These are phyloP conservation scores for Fibroporia radiculosa DNA, from an alignment of 768 basidiomycete genomes.

Conservation along the genomic window DNA sequence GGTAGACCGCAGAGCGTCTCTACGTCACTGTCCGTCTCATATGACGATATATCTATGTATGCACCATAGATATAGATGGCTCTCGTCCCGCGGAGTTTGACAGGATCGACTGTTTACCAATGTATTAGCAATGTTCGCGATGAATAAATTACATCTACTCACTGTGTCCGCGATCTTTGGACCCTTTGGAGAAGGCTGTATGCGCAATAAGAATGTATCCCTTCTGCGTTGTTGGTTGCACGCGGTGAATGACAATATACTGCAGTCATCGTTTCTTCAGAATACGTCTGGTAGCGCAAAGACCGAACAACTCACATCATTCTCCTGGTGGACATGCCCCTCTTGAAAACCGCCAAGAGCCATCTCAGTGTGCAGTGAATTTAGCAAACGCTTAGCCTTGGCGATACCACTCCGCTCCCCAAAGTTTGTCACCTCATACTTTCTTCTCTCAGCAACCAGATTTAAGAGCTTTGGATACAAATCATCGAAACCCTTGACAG, in stretches of 20 bases:
- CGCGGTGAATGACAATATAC: conserved; percentile 92
- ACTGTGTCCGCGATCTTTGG: conserved; percentile 78
- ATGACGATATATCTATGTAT: conserved; percentile 58
- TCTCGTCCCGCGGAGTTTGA: conserved; percentile 73
- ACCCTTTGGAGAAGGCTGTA: conserved; percentile 82
- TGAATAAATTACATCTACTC: conserved; percentile 2
- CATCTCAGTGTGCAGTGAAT: conserved; percentile 89
- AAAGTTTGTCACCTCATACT: conserved; percentile 63
- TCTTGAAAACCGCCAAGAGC: conserved; percentile 79
- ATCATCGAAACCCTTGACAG: conserved; percentile 96
- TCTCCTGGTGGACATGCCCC: conserved; percentile 96
- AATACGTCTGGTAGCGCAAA: conserved; percentile 4
- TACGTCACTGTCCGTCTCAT: conserved; percentile 42
- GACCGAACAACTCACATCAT: conserved; percentile 57
- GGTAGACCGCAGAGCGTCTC: conserved; percentile 64
- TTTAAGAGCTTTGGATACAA: conserved; percentile 92
- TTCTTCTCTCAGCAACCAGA: conserved; percentile 76
- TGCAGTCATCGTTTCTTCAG: conserved; percentile 23
- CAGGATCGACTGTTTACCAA: conserved; percentile 57
- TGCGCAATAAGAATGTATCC: conserved; percentile 91
- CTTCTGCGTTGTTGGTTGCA: conserved; percentile 84
- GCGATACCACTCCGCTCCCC: conserved; percentile 27
- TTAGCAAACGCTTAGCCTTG: conserved; percentile 57
- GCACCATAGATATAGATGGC: conserved; percentile 80
- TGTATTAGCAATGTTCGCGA: not conserved